Evolutionary conservation across 441 rosid species (phyloP).

Genomic region (Corymbia citriodora): DNA sequence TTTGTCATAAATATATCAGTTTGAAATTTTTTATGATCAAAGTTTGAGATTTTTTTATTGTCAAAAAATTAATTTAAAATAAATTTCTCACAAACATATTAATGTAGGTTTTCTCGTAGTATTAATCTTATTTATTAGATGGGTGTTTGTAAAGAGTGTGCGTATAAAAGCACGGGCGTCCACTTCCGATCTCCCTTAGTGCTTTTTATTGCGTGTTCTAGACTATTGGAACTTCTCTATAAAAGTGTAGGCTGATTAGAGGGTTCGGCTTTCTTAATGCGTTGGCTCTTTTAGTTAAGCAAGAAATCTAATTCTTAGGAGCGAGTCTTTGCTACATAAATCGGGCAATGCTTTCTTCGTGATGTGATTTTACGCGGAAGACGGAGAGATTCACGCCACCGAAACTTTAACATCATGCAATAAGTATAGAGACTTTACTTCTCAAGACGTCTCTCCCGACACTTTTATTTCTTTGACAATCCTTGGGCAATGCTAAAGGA

Average conservation of each 20-base stretch:
- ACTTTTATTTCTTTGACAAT: background rate
- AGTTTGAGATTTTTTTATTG: fast-evolving
- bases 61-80: too few relatives aligned
- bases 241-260: background rate
- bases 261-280: background rate
- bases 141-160: background rate
- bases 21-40: fast-evolving
- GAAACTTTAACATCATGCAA: background rate
- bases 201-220: background rate
- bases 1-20: too few relatives aligned
- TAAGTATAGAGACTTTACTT: background rate
- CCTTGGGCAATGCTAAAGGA: background rate
- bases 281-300: background rate
- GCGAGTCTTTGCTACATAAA: background rate
- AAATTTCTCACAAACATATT: too few relatives aligned
- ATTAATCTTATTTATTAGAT: background rate
- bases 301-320: background rate
- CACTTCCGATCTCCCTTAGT: too few relatives aligned
- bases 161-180: background rate
- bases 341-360: background rate
- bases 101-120: too few relatives aligned
- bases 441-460: background rate
- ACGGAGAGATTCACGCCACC: background rate
- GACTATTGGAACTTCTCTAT: background rate
- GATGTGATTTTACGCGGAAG: background rate